Base-by-base conservation (phyloP, 768 basidiomycete species). In the Amanita thiersii region DNA sequence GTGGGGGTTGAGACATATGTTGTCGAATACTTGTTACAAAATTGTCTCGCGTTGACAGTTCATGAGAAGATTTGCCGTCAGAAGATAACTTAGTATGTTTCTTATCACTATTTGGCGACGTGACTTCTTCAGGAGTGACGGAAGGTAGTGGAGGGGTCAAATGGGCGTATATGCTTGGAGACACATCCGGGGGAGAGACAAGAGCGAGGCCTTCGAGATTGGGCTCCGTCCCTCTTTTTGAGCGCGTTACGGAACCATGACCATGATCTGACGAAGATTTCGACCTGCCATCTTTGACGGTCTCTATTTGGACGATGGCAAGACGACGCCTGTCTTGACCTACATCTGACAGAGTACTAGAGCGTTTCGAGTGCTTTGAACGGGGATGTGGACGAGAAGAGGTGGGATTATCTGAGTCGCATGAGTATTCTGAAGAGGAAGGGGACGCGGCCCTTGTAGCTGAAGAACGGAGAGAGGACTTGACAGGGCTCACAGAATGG, bases 121-220 rank as follows among this genome's bases (percentile, higher is more conserved):
- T n/a, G 37, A 18, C 5, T 9, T 39, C 9, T 5, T 28, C 52
- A 20, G 54, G 51, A 29, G 64, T 50, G 46, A 78, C 75, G 9
- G 72, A 68, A 20, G 71, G 63, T 15, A 68, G 56, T 10, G 75
- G 75, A 42, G 76, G 72, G 3, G 72, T 65, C 34, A 79, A 62
- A 40, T 72, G 69, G 20, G 73, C 65, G 52, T 79, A 76, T 10
- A 68, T 59, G 34, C 56, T 63, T 11, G 70, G 69, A 6, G 76
- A 68, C 48, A 77, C 78, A 57, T 84, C 85, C 28, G 82, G 81
- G 37, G 82, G 84, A 40, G 80, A 79, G 46, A 86, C 77, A 48
- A 86, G 66, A 39, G 82, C 77, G 18, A 86, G 66, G 40, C 75
- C 74, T 7, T 63, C 57, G 8, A 73, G 52, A 49, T 60, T 62